phyloP scores from a whole-genome alignment of 1,139 yeast species.

The Scheffersomyces illinoinensis region DNA sequence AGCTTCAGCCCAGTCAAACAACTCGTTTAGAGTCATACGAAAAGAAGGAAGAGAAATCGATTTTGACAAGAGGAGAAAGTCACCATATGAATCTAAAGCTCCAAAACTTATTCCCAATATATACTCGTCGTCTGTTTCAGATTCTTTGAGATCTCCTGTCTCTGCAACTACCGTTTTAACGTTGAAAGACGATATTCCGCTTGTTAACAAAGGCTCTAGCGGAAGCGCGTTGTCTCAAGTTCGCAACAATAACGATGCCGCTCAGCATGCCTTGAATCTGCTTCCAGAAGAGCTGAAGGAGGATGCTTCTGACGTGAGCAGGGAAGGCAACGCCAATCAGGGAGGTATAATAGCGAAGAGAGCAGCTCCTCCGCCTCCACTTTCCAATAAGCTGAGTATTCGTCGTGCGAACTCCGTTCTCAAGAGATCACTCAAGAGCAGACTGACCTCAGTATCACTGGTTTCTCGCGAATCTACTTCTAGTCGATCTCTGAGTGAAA shows the following conservation, averaged over 20 bases:
- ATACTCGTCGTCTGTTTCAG: slow-evolving; percentile 42
- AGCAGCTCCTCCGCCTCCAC: slow-evolving; percentile 76
- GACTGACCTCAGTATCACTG: slow-evolving; percentile 9
- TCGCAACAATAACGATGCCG: neutral
- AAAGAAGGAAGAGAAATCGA: slow-evolving; percentile 72
- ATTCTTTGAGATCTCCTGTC: slow-evolving; percentile 36
- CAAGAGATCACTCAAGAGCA: slow-evolving; percentile 3
- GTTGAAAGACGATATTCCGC: slow-evolving; percentile 25
- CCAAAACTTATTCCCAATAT: slow-evolving; percentile 47
- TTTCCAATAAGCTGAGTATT: slow-evolving; percentile 12
- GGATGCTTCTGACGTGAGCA: neutral
- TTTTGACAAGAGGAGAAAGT: slow-evolving; percentile 75
- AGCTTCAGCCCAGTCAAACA: slow-evolving; percentile 13
- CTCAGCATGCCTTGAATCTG: neutral
- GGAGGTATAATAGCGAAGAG: slow-evolving; percentile 58
- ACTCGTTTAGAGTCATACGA: slow-evolving; percentile 65
- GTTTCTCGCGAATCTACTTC: slow-evolving; percentile 16
- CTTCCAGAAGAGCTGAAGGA: neutral
- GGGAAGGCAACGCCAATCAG: neutral
- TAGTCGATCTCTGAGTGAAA: slow-evolving; percentile 14
- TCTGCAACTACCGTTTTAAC: slow-evolving; percentile 40
- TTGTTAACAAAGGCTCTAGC: neutral
- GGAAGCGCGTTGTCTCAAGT: neutral
- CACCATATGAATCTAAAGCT: slow-evolving; percentile 60
- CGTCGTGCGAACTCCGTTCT: slow-evolving; percentile 10